Evolutionary conservation across 176 grass and related monocot species (phyloP).

Genomic region (Triticum urartu): DNA sequence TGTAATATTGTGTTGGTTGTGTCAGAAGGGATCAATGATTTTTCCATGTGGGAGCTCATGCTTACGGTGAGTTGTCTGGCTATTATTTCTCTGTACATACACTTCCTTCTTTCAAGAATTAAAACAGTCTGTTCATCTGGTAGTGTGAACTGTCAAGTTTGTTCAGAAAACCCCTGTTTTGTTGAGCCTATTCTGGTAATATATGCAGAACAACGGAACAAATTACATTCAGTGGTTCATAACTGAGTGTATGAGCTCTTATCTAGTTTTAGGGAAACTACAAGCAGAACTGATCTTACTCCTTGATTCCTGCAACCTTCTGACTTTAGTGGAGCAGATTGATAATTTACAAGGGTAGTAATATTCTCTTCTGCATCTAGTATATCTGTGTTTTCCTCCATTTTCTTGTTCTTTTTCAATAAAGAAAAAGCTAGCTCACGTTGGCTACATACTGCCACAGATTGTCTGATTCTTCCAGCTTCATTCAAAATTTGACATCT

Average conservation of each 20-base stretch:
- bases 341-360: neutral
- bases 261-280: neutral
- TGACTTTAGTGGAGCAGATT: neutral
- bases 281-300: no score
- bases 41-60: constrained; percentile 89
- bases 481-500: neutral
- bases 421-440: neutral
- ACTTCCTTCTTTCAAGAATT: neutral
- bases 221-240: neutral
- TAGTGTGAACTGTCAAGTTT: neutral
- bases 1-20: constrained; percentile 87
- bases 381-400: neutral
- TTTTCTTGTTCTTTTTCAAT: neutral
- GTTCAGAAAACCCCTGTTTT: neutral
- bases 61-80: constrained; percentile 66
- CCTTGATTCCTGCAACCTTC: no score
- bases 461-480: neutral
- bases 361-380: neutral
- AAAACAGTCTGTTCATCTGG: neutral
- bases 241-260: neutral
- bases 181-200: neutral
- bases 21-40: constrained; percentile 77
- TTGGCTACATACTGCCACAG: neutral
- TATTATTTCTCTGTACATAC: neutral
- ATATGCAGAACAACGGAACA: neutral